These are phyloP conservation scores for Symbiotaphrina buchneri DNA, from an alignment of 495 filamentous ascomycete genomes.

Conservation along the genomic window DNA sequence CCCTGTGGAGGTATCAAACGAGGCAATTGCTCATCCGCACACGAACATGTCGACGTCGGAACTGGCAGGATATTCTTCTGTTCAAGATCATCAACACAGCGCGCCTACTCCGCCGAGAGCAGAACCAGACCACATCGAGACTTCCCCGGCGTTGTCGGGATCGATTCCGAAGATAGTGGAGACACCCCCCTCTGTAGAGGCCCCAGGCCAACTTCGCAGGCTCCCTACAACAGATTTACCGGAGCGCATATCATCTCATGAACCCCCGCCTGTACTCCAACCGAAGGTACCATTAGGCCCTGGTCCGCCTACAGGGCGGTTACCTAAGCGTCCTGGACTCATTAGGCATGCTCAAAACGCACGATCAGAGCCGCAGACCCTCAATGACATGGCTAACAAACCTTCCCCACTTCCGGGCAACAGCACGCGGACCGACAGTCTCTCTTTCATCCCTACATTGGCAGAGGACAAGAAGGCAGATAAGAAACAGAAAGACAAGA, in stretches of 20 bases:
- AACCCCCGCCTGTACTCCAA: constrained; percentile 13
- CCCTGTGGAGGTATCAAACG: too few species aligned
- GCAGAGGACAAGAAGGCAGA: constrained; percentile 42
- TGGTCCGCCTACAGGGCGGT: constrained; percentile 1
- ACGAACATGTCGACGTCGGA: too few species aligned
- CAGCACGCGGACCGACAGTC: constrained; percentile 45
- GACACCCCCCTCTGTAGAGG: constrained; percentile 28
- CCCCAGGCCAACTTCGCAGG: constrained; percentile 8
- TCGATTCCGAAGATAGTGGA: constrained; percentile 53
- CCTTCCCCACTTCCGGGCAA: constrained; percentile 52
- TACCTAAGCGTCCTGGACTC: constrained; percentile 16
- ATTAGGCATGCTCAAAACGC: constrained; percentile 11
- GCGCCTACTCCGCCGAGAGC: too few species aligned
- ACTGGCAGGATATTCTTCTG: too few species aligned
- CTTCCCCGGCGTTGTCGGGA: too few species aligned
- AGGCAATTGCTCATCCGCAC: background rate
- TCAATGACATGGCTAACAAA: constrained; percentile 37
- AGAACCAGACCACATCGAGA: too few species aligned
- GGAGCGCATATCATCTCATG: constrained; percentile 33
- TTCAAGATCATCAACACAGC: too few species aligned
- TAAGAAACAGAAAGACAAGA: constrained; percentile 33
- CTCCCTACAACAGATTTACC: constrained; percentile 15
- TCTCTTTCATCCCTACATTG: constrained; percentile 70
- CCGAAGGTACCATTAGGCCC: constrained; percentile 8
- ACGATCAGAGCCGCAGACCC: constrained; percentile 12